phyloP scores from a whole-genome alignment of 1,284 basidiomycete species.

The Naganishia sp. region DNA sequence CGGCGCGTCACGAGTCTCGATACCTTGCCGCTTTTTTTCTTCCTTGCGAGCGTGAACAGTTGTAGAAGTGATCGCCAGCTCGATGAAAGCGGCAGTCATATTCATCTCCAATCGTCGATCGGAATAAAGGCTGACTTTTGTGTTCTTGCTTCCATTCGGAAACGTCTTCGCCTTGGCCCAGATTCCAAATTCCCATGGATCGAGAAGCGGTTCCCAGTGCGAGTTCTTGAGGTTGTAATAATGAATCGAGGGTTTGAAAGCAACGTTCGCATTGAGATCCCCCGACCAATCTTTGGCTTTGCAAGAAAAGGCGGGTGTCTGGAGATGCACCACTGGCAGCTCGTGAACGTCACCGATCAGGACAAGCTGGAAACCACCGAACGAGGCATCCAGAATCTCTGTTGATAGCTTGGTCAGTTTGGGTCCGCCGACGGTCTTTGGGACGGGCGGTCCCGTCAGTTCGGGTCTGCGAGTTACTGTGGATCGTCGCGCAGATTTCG shows the following conservation, averaged over 20 bases:
- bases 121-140: slow-evolving; percentile 69
- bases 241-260: slow-evolving; percentile 73
- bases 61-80: slow-evolving; percentile 74
- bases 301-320: slow-evolving; percentile 80
- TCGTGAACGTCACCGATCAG: slow-evolving; percentile 95
- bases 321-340: slow-evolving; percentile 88
- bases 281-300: slow-evolving; percentile 90
- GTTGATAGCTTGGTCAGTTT: slow-evolving; percentile 21
- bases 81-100: slow-evolving; percentile 86
- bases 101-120: slow-evolving; percentile 88
- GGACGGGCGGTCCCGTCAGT: background rate
- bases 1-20: slow-evolving; percentile 84
- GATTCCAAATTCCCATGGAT: slow-evolving; percentile 90
- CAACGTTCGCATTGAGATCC: slow-evolving; percentile 53
- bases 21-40: slow-evolving; percentile 69
- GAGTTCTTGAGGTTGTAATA: slow-evolving; percentile 98
- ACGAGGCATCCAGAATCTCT: slow-evolving; percentile 66
- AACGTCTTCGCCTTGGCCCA: slow-evolving; percentile 57
- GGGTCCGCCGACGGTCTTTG: background rate
- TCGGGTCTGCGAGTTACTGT: slow-evolving; percentile 12
- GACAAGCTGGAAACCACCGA: slow-evolving; percentile 90
- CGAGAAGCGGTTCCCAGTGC: slow-evolving; percentile 99
- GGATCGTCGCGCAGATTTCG: slow-evolving; percentile 13
- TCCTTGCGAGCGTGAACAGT: slow-evolving; percentile 73
- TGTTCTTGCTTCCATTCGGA: slow-evolving; percentile 44